These are phyloP conservation scores for Penicillium sp. DNA, from an alignment of 2,329 filamentous ascomycete genomes.

Conservation along the genomic window DNA sequence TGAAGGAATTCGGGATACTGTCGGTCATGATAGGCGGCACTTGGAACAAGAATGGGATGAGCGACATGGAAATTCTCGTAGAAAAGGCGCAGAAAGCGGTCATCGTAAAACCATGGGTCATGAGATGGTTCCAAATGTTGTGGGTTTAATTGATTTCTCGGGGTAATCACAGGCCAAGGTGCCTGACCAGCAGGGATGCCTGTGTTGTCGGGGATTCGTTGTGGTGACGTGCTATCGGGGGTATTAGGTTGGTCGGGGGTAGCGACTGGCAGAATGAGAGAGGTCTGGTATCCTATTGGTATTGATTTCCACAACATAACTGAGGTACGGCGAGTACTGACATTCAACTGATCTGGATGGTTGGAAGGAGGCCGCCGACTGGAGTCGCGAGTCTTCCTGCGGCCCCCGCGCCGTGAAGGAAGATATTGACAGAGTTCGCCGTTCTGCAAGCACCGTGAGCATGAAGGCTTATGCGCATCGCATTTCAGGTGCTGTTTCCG, in stretches of 20 bases:
- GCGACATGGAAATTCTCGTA: slow-evolving; percentile 58
- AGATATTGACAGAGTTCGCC: slow-evolving; percentile 69
- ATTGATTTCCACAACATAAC: background rate
- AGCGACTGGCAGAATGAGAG: slow-evolving; percentile 9
- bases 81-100: slow-evolving; percentile 51
- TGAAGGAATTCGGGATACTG: slow-evolving; percentile 52
- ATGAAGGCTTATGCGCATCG: slow-evolving; percentile 66
- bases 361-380: slow-evolving; percentile 16
- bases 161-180: slow-evolving; percentile 26
- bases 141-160: slow-evolving; percentile 18
- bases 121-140: slow-evolving; percentile 18
- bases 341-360: slow-evolving; percentile 14
- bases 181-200: slow-evolving; percentile 23
- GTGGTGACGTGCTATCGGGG: slow-evolving; percentile 23
- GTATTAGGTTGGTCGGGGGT: slow-evolving; percentile 20
- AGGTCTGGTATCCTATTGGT: slow-evolving; percentile 11
- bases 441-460: slow-evolving; percentile 65
- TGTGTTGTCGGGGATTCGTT: slow-evolving; percentile 21
- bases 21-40: slow-evolving; percentile 41
- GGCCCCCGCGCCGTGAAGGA: slow-evolving; percentile 68
- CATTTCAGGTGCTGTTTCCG: slow-evolving; percentile 71
- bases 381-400: slow-evolving; percentile 39
- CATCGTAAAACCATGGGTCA: slow-evolving; percentile 29
- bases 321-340: slow-evolving; percentile 4
- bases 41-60: slow-evolving; percentile 60